Evolutionary conservation across 148 eudicot species (phyloP), one percentile per base, ranked within the genome.

Genomic region (Nepenthes gracilis): DNA sequence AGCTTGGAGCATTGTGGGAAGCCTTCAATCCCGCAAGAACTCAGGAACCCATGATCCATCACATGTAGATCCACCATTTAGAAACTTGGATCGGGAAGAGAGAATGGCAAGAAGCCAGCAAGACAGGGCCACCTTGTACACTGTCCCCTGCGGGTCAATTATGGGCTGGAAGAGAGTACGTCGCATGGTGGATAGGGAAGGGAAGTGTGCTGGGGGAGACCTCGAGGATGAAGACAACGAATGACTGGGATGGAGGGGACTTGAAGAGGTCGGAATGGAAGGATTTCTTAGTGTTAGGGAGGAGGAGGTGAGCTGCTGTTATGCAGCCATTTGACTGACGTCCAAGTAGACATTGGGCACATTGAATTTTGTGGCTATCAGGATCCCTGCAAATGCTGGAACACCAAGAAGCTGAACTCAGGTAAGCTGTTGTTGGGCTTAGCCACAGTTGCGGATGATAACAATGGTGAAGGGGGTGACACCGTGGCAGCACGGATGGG

Each of bases 221-320:
- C 68, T 89, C 97, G 66, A 89, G 87, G 51, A 89, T 64, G 77
- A 89, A 72, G 65, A 86, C 77, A 50, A 94, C 86, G 86, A 89
- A 86, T 59, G 97, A 82, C 49, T 69, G 61, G 74, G 82, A 83
- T 3, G 90, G 97, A 10, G 87, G 76, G 1, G 88, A 67, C 56
- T 68, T 67, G 73, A 88, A 88, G 58, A 88, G 85, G 52, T 90
- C 85, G 64, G 87, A 43, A 60, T 84, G 34, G 66, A 89, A 85
- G 33, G 85, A 74, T 9, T 64, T 11, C 47, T 80, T 74, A 35
- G 96, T 85, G 74, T 90, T 84, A 57, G 71, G n/a, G 63, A 68
- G 77, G 72, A 77, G 83, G 69, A 85, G 52, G 81, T 67, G 54
- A 83, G 96, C 36, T 78, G 82, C 52, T 89, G 87, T 74, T 78